Conservation (phyloP, 306 rosid genomes). For the Sophora flavescens region DNA sequence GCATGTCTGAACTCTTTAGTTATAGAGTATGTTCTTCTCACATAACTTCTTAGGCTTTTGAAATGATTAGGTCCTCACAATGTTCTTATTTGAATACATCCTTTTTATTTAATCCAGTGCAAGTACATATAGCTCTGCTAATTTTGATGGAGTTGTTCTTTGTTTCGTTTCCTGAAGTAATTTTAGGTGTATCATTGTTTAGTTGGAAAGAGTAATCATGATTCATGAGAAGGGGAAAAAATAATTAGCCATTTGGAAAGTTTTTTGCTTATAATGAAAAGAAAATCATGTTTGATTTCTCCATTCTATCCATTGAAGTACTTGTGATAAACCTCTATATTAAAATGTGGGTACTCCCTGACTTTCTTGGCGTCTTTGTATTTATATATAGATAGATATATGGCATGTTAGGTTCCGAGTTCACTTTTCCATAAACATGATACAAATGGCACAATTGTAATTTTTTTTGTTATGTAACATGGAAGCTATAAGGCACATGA, state of each 20-base stretch:
- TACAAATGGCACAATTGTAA: too few species aligned
- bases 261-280: neutral
- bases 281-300: slow-evolving; percentile 24
- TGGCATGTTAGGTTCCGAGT: too few species aligned
- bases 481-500: too few species aligned
- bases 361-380: slow-evolving; percentile 3
- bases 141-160: slow-evolving; percentile 16
- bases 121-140: slow-evolving; percentile 36
- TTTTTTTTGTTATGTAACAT: too few species aligned
- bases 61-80: slow-evolving; percentile 49
- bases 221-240: slow-evolving; percentile 13
- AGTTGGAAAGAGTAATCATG: slow-evolving; percentile 23
- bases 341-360: slow-evolving; percentile 3
- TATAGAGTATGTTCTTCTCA: slow-evolving; percentile 47
- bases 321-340: neutral
- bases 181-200: slow-evolving; percentile 38
- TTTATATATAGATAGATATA: neutral
- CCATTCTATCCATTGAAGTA: slow-evolving; percentile 15
- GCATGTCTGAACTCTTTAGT: slow-evolving; percentile 51
- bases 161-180: neutral
- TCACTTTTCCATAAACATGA: too few species aligned
- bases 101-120: slow-evolving; percentile 35
- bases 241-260: neutral
- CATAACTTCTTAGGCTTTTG: slow-evolving; percentile 51
- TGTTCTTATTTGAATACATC: slow-evolving; percentile 28